phyloP scores from a whole-genome alignment of 768 basidiomycete species.

The Termitomyces bulborhizus region DNA sequence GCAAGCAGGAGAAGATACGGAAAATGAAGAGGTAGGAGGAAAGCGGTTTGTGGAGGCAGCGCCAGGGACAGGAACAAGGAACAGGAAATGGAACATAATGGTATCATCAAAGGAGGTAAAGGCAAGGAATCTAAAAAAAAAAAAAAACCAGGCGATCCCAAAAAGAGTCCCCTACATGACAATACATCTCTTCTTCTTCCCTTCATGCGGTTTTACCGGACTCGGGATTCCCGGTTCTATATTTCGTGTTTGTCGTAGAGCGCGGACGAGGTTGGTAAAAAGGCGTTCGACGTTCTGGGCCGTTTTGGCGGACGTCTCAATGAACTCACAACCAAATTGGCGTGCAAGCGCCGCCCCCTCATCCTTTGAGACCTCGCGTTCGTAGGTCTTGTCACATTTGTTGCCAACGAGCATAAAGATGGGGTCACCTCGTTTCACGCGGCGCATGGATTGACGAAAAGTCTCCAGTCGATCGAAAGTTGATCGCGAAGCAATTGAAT shows the following conservation, averaged over 20 bases:
- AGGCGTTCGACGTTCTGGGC: conserved; percentile 87
- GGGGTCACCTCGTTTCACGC: conserved; percentile 80
- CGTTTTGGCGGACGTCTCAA: conserved; percentile 96
- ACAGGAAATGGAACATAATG: conserved; percentile 39
- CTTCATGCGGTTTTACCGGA: conserved; percentile 33
- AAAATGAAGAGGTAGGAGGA: conserved; percentile 21
- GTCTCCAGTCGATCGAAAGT: conserved; percentile 88
- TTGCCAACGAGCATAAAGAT: conserved; percentile 95
- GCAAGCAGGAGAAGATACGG: conserved; percentile 19
- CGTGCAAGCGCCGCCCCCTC: conserved; percentile 81
- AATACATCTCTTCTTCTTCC: conserved; percentile 55
- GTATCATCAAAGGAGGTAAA: conserved; percentile 83
- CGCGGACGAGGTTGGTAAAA: conserved; percentile 83
- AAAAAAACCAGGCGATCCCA: conserved; percentile 37
- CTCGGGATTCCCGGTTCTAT: conserved; percentile 39
- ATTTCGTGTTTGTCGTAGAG: conserved; percentile 66
- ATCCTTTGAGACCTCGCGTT: conserved; percentile 87
- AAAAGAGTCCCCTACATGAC: conserved; percentile 72
- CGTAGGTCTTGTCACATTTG: conserved; percentile 89
- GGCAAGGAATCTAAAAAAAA: conserved; percentile 51
- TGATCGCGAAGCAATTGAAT: conserved; percentile 91
- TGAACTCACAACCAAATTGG: conserved; percentile 85
- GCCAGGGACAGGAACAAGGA: conserved; percentile 22
- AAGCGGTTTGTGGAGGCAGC: conserved; percentile 19
- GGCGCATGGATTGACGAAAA: conserved; percentile 85